These are phyloP conservation scores for Orbilia blumenaviensis DNA, from an alignment of 2,329 filamentous ascomycete genomes.

Conservation along the genomic window DNA sequence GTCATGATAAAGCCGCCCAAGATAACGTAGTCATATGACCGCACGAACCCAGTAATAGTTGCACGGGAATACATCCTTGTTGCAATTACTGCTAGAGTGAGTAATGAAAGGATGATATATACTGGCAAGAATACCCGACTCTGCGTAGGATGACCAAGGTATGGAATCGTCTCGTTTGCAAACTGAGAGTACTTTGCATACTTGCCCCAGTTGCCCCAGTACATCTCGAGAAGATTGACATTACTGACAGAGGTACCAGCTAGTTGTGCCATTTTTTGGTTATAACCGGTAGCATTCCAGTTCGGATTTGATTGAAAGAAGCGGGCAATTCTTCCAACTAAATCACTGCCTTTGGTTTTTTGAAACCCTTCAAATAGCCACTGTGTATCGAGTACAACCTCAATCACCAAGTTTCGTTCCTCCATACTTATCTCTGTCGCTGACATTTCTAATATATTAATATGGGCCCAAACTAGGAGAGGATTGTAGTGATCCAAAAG, in stretches of 20 bases:
- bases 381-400: slow-evolving; percentile 24
- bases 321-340: slow-evolving; percentile 14
- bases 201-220: slow-evolving; percentile 11
- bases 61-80: slow-evolving; percentile 26
- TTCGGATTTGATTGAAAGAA: slow-evolving; percentile 32
- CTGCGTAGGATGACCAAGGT: slow-evolving; percentile 30
- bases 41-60: slow-evolving; percentile 22
- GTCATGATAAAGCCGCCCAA: slow-evolving; percentile 19
- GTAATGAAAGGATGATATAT: slow-evolving; percentile 12
- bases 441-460: not conserved
- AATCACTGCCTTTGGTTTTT: slow-evolving; percentile 28
- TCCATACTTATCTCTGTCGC: slow-evolving; percentile 16
- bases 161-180: slow-evolving; percentile 27
- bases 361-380: slow-evolving; percentile 41
- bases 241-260: slow-evolving; percentile 28
- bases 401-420: slow-evolving; percentile 18
- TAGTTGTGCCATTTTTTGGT: slow-evolving; percentile 28
- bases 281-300: slow-evolving; percentile 32
- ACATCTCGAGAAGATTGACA: slow-evolving; percentile 22
- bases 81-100: slow-evolving; percentile 9
- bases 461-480: not conserved
- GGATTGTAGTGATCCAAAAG: not conserved
- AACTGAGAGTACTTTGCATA: slow-evolving; percentile 10
- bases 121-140: slow-evolving; percentile 10
- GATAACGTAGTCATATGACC: slow-evolving; percentile 33